Evolutionary conservation across 2,329 filamentous ascomycete genomes (phyloP).

Genomic region (Paraconiothyrium brasiliense): DNA sequence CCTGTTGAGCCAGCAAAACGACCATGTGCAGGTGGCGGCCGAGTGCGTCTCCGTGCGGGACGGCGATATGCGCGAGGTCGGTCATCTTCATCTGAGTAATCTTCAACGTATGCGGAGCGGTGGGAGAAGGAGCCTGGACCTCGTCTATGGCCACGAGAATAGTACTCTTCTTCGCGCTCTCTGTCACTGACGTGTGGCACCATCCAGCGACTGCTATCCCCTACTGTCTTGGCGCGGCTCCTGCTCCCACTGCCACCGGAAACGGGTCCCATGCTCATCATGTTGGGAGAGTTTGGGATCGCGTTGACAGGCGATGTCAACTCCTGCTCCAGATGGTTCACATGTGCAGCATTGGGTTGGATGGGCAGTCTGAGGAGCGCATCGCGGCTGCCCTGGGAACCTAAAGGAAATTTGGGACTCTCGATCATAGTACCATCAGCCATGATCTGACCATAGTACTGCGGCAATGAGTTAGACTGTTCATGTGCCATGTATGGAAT

Average conservation of each 20-base stretch:
- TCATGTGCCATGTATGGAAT: conserved; percentile 33
- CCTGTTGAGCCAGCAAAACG: conserved; percentile 19
- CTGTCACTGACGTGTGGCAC: conserved; percentile 12
- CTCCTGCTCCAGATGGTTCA: conserved; percentile 23
- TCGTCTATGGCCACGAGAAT: conserved; percentile 21
- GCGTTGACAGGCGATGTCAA: conserved; percentile 23
- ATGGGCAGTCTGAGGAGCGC: conserved; percentile 42
- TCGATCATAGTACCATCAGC: conserved; percentile 41
- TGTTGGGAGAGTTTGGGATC: conserved; percentile 6
- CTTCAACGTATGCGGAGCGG: conserved; percentile 36
- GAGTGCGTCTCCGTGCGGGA: conserved; percentile 28
- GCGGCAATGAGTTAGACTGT: conserved; percentile 27
- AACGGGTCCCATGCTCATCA: conserved; percentile 16
- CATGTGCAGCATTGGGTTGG: conserved; percentile 37
- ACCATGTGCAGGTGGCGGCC: conserved; percentile 38
- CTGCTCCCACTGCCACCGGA: conserved; percentile 15
- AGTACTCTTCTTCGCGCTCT: conserved; percentile 19
- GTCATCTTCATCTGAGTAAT: conserved; percentile 41
- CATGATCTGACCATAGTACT: conserved; percentile 42
- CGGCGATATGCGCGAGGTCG: conserved; percentile 34
- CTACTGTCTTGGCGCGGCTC: conserved; percentile 21
- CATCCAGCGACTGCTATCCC: conserved; percentile 23
- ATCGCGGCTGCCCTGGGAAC: conserved; percentile 36
- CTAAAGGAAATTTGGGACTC: conserved; percentile 28
- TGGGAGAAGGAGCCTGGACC: conserved; percentile 18